Evolutionary conservation across 1,284 basidiomycete genomes (phyloP).

Genomic region (Ustilago hordei): DNA sequence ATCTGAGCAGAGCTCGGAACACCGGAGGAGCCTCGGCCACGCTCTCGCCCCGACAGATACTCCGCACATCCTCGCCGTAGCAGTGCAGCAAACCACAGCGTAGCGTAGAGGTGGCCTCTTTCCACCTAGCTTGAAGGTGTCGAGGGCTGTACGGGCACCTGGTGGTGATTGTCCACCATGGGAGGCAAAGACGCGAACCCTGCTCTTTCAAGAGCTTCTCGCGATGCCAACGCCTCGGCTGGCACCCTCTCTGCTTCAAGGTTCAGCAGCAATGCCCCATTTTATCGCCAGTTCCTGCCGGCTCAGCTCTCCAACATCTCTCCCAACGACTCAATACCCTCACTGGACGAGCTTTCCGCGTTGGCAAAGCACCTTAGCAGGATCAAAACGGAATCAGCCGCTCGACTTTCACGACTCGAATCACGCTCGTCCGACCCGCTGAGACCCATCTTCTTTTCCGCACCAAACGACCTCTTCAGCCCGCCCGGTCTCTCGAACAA

Average conservation of each 20-base stretch:
- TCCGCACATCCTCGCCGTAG: too few relatives aligned
- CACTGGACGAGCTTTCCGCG: constrained; percentile 50
- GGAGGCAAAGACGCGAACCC: constrained; percentile 37
- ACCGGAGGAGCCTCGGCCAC: background rate
- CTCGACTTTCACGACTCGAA: constrained; percentile 41
- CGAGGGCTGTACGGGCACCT: background rate
- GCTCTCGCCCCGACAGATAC: background rate
- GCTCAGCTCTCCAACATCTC: constrained; percentile 44
- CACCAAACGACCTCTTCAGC: constrained; percentile 45
- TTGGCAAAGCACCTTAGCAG: constrained; percentile 41
- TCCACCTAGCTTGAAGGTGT: background rate
- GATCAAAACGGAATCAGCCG: constrained; percentile 39
- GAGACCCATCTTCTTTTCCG: constrained; percentile 40
- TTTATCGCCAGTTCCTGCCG: constrained; percentile 55
- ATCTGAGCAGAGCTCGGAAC: background rate
- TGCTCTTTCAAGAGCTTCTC: constrained; percentile 33
- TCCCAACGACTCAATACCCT: constrained; percentile 43
- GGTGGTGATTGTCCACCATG: constrained; percentile 13
- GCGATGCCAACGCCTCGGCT: constrained; percentile 18
- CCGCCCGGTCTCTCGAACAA: constrained; percentile 34
- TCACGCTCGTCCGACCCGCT: constrained; percentile 31
- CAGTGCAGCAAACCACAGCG: background rate
- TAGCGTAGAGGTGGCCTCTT: background rate
- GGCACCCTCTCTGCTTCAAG: constrained; percentile 11
- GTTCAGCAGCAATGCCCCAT: constrained; percentile 20